Conservation (phyloP, 148 eudicot genomes). For the Rhododendron griersonianum region DNA sequence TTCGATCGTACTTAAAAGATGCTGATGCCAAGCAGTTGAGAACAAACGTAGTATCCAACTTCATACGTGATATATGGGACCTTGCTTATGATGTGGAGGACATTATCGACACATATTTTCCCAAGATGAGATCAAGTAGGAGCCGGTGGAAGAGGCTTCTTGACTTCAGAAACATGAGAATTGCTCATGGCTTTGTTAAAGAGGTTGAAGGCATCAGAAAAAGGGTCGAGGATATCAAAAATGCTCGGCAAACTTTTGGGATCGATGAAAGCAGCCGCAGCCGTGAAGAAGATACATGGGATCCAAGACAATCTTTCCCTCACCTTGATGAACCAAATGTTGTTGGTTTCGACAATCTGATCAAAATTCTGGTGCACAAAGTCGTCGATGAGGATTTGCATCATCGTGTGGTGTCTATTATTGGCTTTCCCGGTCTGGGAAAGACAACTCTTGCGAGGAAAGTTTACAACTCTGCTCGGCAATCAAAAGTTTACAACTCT, state of each 20-base stretch:
- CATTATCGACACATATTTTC: not conserved
- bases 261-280: too few relatives aligned
- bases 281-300: too few relatives aligned
- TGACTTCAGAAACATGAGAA: not conserved
- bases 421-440: not conserved
- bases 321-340: not conserved
- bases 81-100: not conserved
- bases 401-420: not conserved
- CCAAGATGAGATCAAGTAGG: not conserved
- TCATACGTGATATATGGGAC: not conserved
- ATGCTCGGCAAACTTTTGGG: not conserved
- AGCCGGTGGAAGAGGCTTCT: not conserved
- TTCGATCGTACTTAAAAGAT: conserved; percentile 10
- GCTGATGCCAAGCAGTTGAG: not conserved
- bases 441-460: not conserved
- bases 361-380: not conserved
- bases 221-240: not conserved
- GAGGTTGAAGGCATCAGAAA: not conserved
- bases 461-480: not conserved
- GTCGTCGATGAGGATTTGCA: not conserved
- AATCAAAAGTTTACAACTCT: too few relatives aligned
- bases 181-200: not conserved
- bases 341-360: not conserved
- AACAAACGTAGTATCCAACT: not conserved
- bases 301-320: not conserved